phyloP scores from a whole-genome alignment of 2,329 filamentous ascomycete genomes.

The Fusarium newnesense region DNA sequence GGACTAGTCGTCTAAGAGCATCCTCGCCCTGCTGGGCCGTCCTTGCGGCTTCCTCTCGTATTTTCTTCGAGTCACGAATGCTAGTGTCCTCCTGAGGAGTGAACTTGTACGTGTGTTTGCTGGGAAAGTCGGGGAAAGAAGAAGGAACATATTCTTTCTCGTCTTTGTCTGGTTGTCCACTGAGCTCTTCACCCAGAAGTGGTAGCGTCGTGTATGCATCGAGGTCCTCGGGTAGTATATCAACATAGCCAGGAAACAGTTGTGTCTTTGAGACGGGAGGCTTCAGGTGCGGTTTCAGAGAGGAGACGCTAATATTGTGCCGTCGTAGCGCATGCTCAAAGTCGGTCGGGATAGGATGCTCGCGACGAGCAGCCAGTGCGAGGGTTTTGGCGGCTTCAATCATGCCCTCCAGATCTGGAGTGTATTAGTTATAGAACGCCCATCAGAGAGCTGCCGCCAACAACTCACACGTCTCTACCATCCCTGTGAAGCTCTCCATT shows the following conservation, averaged over 20 bases:
- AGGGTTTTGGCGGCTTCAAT: constrained; percentile 59
- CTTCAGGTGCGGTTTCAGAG: constrained; percentile 66
- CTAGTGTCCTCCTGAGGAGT: constrained; percentile 63
- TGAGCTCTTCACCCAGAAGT: constrained; percentile 64
- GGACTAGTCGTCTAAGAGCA: constrained; percentile 67
- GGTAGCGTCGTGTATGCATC: constrained; percentile 56
- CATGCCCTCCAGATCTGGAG: constrained; percentile 60
- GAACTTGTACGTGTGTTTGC: constrained; percentile 71
- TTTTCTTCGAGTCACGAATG: constrained; percentile 64
- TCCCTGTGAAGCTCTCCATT: constrained; percentile 66
- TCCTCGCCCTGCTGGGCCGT: constrained; percentile 71
- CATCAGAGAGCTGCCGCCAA: too few species aligned
- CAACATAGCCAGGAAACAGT: constrained; percentile 52
- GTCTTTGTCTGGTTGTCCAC: constrained; percentile 67
- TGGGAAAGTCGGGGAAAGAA: constrained; percentile 70
- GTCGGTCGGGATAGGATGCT: constrained; percentile 65
- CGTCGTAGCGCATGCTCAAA: constrained; percentile 64
- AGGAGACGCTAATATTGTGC: constrained; percentile 62
- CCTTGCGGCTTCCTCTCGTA: constrained; percentile 67
- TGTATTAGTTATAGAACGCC: constrained; percentile 9
- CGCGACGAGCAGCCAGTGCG: constrained; percentile 61
- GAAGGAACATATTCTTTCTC: constrained; percentile 66
- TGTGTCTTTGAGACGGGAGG: constrained; percentile 59
- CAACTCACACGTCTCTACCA: constrained; percentile 67
- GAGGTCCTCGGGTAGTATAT: constrained; percentile 52